phyloP scores from a whole-genome alignment of 2,329 filamentous ascomycete genomes.

The Calycina herbarum region DNA sequence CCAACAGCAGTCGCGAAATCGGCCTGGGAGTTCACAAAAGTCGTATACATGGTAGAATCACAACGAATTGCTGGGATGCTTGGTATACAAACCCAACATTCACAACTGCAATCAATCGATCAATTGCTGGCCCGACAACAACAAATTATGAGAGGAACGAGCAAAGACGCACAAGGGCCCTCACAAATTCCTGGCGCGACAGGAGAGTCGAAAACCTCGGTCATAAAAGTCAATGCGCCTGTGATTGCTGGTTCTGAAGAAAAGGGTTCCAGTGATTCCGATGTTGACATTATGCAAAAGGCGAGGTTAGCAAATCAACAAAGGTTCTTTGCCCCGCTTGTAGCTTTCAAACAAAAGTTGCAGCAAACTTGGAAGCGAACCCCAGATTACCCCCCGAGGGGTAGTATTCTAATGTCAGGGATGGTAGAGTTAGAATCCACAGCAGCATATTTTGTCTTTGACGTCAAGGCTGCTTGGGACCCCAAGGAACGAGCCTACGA shows the following conservation, averaged over 20 bases:
- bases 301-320: slow-evolving; percentile 21
- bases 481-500: slow-evolving; percentile 49
- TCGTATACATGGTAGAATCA: slow-evolving; percentile 46
- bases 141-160: slow-evolving; percentile 24
- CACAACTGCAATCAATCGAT: slow-evolving; percentile 27
- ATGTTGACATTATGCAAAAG: slow-evolving; percentile 3
- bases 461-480: slow-evolving; percentile 56
- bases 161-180: slow-evolving; percentile 24
- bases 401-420: slow-evolving; percentile 54
- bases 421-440: slow-evolving; percentile 53
- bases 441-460: slow-evolving; percentile 49
- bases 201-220: slow-evolving; percentile 21
- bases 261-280: slow-evolving; percentile 12
- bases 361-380: slow-evolving; percentile 49
- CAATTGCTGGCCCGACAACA: slow-evolving; percentile 30
- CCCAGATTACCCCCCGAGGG: slow-evolving; percentile 47
- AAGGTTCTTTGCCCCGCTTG: slow-evolving; percentile 30
- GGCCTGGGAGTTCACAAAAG: slow-evolving; percentile 52
- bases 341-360: slow-evolving; percentile 33
- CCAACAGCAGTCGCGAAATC: slow-evolving; percentile 53
- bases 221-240: slow-evolving; percentile 10
- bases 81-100: slow-evolving; percentile 41
- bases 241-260: slow-evolving; percentile 8
- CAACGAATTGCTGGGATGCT: slow-evolving; percentile 47
- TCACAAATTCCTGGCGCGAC: slow-evolving; percentile 15